phyloP scores from a whole-genome alignment of 2,329 filamentous ascomycete genomes.

The Grosmannia serpens region DNA sequence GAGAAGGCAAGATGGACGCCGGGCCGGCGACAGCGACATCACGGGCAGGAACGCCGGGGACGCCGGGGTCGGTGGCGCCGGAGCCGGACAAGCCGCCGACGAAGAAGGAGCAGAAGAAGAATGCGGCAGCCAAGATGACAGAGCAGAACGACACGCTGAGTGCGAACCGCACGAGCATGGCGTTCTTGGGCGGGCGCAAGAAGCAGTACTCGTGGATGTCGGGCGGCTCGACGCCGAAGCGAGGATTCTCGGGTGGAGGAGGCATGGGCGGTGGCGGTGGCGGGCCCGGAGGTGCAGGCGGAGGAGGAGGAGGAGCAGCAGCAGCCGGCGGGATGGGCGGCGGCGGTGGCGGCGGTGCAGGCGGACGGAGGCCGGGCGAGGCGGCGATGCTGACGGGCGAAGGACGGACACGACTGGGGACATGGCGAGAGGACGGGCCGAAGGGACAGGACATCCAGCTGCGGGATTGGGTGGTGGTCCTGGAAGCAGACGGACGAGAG shows the following conservation, averaged over 20 bases:
- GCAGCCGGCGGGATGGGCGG: conserved; percentile 21
- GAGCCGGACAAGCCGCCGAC: conserved; percentile 59
- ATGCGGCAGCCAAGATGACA: conserved; percentile 64
- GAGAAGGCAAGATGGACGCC: conserved; percentile 42
- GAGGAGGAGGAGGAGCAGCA: conserved; percentile 9
- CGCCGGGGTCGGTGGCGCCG: conserved; percentile 50
- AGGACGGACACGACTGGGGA: conserved; percentile 54
- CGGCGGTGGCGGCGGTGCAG: conserved; percentile 13
- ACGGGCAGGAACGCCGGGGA: conserved; percentile 41
- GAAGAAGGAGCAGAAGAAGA: conserved; percentile 76
- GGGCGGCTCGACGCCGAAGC: conserved; percentile 38
- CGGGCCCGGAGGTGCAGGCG: neutral
- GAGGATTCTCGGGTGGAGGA: conserved; percentile 22
- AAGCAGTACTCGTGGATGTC: conserved; percentile 72
- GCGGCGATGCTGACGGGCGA: conserved; percentile 39
- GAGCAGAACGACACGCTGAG: conserved; percentile 70
- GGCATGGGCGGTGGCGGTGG: conserved; percentile 20
- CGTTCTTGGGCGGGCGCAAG: conserved; percentile 50
- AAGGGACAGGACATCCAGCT: conserved; percentile 73
- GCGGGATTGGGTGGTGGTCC: conserved; percentile 66
- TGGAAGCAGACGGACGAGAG: conserved; percentile 66
- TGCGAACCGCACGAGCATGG: conserved; percentile 71
- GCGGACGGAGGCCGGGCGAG: conserved; percentile 17
- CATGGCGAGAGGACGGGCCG: conserved; percentile 66
- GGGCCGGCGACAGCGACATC: conserved; percentile 16